These are phyloP conservation scores for Ophiobolus disseminans DNA, from an alignment of 2,329 filamentous ascomycete genomes.

Conservation along the genomic window DNA sequence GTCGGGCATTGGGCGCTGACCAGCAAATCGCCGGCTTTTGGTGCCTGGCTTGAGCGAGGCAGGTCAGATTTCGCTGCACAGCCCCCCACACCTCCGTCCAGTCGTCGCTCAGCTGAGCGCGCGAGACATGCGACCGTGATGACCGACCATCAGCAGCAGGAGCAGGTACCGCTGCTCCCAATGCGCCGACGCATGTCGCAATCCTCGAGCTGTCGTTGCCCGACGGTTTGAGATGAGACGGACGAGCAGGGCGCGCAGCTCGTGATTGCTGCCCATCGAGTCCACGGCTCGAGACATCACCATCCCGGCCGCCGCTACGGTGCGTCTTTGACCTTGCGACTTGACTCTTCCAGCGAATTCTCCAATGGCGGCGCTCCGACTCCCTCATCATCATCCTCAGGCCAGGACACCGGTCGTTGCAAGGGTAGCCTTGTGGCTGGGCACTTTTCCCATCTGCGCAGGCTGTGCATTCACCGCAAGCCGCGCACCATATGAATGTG, in stretches of 20 bases:
- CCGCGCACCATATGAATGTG: constrained; percentile 23
- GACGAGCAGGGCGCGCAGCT: constrained; percentile 14
- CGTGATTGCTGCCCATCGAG: constrained; percentile 35
- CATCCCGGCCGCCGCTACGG: constrained; percentile 20
- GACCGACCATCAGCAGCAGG: constrained; percentile 6
- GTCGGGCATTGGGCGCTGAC: constrained; percentile 35
- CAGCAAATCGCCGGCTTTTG: constrained; percentile 26
- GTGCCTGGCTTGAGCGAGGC: constrained; percentile 26
- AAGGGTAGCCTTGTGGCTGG: constrained; percentile 33
- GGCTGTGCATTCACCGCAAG: constrained; percentile 48
- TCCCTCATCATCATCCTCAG: constrained; percentile 22
- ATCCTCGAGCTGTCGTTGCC: constrained; percentile 1
- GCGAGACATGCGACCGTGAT: constrained; percentile 2
- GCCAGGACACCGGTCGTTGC: constrained; percentile 33
- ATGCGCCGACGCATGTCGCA: constrained; percentile 6
- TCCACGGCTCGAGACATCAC: constrained; percentile 23
- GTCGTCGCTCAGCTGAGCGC: constrained; percentile 11
- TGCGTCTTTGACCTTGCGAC: constrained; percentile 8
- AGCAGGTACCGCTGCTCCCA: constrained; percentile 8
- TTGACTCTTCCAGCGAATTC: constrained; percentile 11
- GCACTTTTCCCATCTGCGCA: constrained; percentile 14
- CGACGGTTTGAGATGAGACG: constrained; percentile 4
- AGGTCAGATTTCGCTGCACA: constrained; percentile 27
- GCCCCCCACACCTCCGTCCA: constrained; percentile 22
- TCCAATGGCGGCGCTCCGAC: constrained; percentile 14